Evolutionary conservation across 2,329 filamentous ascomycete genomes (phyloP).

Genomic region (Plectosphaerella cucumerina): DNA sequence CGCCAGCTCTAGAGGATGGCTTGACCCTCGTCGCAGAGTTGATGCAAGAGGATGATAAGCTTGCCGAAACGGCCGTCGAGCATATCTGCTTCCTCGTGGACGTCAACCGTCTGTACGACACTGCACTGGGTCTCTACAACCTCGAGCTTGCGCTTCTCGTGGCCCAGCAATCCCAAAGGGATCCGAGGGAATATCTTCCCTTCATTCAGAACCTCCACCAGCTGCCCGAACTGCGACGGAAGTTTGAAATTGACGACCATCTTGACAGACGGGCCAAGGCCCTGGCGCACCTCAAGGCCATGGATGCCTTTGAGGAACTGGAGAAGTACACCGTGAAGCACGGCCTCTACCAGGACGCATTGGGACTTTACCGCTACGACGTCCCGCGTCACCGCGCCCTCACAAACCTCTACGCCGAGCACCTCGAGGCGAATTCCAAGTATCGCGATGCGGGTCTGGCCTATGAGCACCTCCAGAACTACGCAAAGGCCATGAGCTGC

Average conservation of each 20-base stretch:
- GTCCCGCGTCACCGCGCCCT: constrained; percentile 60
- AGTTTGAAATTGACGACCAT: constrained; percentile 86
- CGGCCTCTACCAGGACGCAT: constrained; percentile 69
- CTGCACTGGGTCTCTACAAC: constrained; percentile 86
- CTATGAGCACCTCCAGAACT: constrained; percentile 80
- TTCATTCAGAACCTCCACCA: constrained; percentile 86
- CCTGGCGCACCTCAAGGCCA: constrained; percentile 66
- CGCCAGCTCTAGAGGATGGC: constrained; percentile 84
- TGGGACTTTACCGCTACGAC: constrained; percentile 83
- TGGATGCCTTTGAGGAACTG: constrained; percentile 74
- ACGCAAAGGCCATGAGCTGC: constrained; percentile 69
- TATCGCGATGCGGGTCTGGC: constrained; percentile 86
- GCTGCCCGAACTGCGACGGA: constrained; percentile 64
- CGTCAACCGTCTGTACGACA: constrained; percentile 85
- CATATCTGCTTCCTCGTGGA: constrained; percentile 98
- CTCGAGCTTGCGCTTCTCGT: constrained; percentile 85
- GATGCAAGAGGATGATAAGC: constrained; percentile 60
- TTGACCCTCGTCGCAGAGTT: constrained; percentile 74
- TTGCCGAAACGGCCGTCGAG: constrained; percentile 85
- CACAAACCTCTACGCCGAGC: constrained; percentile 73
- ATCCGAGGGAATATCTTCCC: constrained; percentile 91
- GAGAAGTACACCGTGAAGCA: constrained; percentile 76
- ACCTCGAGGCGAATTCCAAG: constrained; percentile 69
- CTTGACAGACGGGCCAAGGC: constrained; percentile 75
- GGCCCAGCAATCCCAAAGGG: constrained; percentile 92